A percentile compares a stretch with the other conserved stretches of the same genome.
Conservation (phyloP, 345 rosid genomes). For the Dipteronia dyeriana region DNA sequence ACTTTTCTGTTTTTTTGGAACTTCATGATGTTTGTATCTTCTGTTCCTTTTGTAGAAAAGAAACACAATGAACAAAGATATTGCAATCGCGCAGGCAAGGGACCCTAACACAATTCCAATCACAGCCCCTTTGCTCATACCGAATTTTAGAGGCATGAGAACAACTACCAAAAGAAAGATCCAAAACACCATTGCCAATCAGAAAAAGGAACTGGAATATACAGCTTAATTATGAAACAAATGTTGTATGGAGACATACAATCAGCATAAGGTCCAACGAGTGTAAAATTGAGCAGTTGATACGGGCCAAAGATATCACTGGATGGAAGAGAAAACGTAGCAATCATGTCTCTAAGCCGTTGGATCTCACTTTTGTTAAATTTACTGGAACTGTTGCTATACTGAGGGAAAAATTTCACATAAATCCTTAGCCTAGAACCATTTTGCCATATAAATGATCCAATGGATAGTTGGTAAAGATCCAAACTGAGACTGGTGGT, state of each 20-base stretch:
- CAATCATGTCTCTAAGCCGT: conserved; percentile 33
- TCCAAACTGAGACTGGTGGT: conserved; percentile 35
- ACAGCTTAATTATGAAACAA: neutral
- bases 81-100: conserved; percentile 21
- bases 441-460: conserved; percentile 37
- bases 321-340: conserved; percentile 28
- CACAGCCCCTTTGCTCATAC: conserved; percentile 30
- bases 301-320: conserved; percentile 54
- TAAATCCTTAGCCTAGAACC: conserved; percentile 51
- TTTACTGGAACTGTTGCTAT: neutral
- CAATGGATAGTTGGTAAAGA: conserved; percentile 41
- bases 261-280: conserved; percentile 34
- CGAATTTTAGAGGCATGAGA: conserved; percentile 15
- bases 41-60: conserved; percentile 18
- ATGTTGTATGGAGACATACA: conserved; percentile 33
- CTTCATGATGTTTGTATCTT: neutral
- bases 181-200: neutral
- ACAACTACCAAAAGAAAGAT: conserved; percentile 22
- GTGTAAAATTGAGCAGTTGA: conserved; percentile 45
- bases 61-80: conserved; percentile 18
- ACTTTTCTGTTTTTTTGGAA: conserved; percentile 21
- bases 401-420: conserved; percentile 47
- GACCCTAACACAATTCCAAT: conserved; percentile 30
- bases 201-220: neutral
- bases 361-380: conserved; percentile 42